Percentiles rank a stretch among this genome's conserved stretches.
phyloP scores from a whole-genome alignment of 139 green algal genomes.

The Chlamydomonas sphaeroides region DNA sequence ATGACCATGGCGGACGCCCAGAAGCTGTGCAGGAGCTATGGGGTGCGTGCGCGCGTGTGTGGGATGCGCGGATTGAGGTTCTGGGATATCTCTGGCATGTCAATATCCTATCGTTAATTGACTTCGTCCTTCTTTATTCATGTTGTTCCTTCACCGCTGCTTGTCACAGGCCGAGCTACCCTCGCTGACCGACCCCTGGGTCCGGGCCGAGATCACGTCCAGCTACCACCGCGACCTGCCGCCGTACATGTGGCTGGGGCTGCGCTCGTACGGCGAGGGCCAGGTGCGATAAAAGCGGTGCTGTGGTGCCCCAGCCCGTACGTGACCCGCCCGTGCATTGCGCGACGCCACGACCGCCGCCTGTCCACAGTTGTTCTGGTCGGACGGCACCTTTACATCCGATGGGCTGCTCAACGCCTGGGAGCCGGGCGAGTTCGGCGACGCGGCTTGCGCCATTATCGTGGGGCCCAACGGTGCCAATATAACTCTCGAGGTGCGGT shows the following conservation, averaged over 20 bases:
- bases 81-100: no score
- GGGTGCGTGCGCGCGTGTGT: background rate
- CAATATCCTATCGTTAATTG: no score
- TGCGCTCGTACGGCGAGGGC: background rate
- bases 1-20: background rate
- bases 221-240: background rate
- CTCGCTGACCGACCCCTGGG: background rate
- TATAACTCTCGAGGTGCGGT: background rate
- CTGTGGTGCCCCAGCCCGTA: no score
- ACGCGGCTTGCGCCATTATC: background rate
- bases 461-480: background rate
- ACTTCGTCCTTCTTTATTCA: no score
- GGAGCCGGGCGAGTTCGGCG: background rate
- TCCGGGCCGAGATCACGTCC: background rate
- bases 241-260: background rate
- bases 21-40: background rate
- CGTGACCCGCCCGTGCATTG: no score
- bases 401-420: background rate
- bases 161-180: background rate
- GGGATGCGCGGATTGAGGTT: no score
- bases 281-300: no score
- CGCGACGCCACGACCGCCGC: no score
- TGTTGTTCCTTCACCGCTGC: no score
- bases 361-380: background rate
- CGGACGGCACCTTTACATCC: background rate